Evolutionary conservation across 2,329 filamentous ascomycete species (phyloP), one percentile per base, ranked within the genome.

Genomic region (Penicillium sp.): DNA sequence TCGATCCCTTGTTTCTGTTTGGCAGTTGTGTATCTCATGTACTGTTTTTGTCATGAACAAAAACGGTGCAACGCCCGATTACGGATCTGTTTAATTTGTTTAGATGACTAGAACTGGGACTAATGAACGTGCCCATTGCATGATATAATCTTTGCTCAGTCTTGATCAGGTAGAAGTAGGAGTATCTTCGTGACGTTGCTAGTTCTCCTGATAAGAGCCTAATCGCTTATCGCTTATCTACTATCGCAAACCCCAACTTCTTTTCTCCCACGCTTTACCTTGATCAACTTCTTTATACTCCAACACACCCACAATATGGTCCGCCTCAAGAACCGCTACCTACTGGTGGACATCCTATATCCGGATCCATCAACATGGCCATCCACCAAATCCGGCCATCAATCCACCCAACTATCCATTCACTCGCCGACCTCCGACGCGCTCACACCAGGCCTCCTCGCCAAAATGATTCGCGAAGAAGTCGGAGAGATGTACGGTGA

Each of bases 271-370:
- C 22, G 7, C 24, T 27, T 26, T n/a, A 13, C n/a, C 26, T 10
- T 22, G 31, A 26, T 11, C 11, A 24, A 22, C 35, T 37, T 24
- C 11, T 37, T 24, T 11, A 32, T 34, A 31, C 18, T 18, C n/a
- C 18, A 20, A 26, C 24, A 26, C 24, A 4, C 16, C 26, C n/a
- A 31, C 57, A 71, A 35, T 40, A 96, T 98, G 93, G 93, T 98
- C 50, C 88, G 93, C 64, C 81, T 97, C 58, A 98, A 98, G 71
- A 86, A 95, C 69, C 85, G 93, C 61, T 98, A 98, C 68, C 80
- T 98, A 14, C 82, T 97, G n/a, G 81, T 97, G 52, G 88, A 95
- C 65, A 89, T 97, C 56, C 77, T 97, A 38, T 96, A 96, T 62
- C 89, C 90, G 0, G 77, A 82, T 6, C 55, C 61, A 14, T 51